phyloP scores from a whole-genome alignment of 306 rosid genomes.

The Vicia faba region DNA sequence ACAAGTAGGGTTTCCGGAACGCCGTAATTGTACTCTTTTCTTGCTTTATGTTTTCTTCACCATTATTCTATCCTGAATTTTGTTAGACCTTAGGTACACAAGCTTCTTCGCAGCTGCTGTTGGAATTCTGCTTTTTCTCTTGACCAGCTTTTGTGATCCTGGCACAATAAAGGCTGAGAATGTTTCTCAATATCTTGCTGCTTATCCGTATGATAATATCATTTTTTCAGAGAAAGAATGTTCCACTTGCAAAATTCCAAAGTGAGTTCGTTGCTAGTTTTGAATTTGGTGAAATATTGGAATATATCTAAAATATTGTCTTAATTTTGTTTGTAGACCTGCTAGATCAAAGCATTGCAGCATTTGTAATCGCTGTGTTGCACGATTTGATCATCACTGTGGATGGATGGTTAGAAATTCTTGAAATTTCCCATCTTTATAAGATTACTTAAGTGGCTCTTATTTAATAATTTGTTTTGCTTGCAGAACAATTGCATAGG shows the following conservation, averaged over 20 bases:
- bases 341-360: constrained; percentile 99
- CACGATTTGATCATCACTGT: constrained; percentile 96
- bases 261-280: constrained; percentile 55
- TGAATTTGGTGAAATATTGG: constrained; percentile 11
- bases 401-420: constrained; percentile 86
- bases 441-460: constrained; percentile 15
- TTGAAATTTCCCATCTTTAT: constrained; percentile 17
- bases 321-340: constrained; percentile 64
- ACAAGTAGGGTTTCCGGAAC: constrained; percentile 53
- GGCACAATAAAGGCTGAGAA: constrained; percentile 72
- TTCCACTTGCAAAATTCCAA: constrained; percentile 86
- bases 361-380: constrained; percentile 86
- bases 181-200: constrained; percentile 74
- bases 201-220: constrained; percentile 83
- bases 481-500: constrained; percentile 97
- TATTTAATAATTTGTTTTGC: constrained; percentile 26
- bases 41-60: constrained; percentile 16
- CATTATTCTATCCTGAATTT: constrained; percentile 39
- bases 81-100: constrained; percentile 62
- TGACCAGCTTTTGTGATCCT: constrained; percentile 94
- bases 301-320: constrained; percentile 15
- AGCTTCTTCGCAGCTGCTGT: constrained; percentile 73
- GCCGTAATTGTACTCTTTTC: constrained; percentile 12
- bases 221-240: constrained; percentile 83
- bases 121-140: constrained; percentile 80